phyloP scores from a whole-genome alignment of 73 alveolate species.

The Symbiodinium pilosum region DNA sequence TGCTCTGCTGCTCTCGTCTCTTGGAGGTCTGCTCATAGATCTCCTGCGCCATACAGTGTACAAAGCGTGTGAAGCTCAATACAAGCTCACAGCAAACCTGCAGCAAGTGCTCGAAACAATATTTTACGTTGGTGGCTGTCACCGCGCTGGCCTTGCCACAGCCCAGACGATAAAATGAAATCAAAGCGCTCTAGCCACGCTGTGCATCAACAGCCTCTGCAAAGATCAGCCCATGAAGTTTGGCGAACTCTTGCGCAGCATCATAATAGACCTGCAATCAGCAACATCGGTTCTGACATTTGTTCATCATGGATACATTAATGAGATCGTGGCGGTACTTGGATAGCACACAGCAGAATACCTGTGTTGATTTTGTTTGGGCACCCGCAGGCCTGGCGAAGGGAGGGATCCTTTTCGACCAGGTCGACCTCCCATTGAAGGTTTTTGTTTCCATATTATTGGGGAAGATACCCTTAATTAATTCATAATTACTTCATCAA shows the following conservation, averaged over 20 bases:
- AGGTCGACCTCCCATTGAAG: constrained; percentile 89
- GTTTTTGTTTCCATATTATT: no score
- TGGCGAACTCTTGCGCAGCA: constrained; percentile 79
- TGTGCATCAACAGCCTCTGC: constrained; percentile 22
- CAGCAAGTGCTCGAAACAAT: constrained; percentile 70
- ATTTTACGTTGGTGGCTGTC: constrained; percentile 63
- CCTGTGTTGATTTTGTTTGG: no score
- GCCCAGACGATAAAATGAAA: neutral
- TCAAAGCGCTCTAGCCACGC: neutral
- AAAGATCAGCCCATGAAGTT: constrained; percentile 65
- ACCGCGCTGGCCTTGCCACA: constrained; percentile 78
- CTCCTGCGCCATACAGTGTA: neutral
- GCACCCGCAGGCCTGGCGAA: constrained; percentile 81
- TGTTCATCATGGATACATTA: neutral
- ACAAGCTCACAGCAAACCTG: neutral
- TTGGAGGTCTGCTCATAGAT: constrained; percentile 90
- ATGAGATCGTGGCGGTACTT: neutral
- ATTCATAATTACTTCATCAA: neutral
- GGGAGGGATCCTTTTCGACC: constrained; percentile 92
- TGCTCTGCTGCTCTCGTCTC: constrained; percentile 82
- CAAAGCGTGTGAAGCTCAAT: neutral
- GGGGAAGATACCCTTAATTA: no score
- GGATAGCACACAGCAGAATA: no score
- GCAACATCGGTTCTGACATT: neutral
- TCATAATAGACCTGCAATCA: constrained; percentile 64